phyloP scores from a whole-genome alignment of 2,329 filamentous ascomycete genomes.

The Xylaria sp. region DNA sequence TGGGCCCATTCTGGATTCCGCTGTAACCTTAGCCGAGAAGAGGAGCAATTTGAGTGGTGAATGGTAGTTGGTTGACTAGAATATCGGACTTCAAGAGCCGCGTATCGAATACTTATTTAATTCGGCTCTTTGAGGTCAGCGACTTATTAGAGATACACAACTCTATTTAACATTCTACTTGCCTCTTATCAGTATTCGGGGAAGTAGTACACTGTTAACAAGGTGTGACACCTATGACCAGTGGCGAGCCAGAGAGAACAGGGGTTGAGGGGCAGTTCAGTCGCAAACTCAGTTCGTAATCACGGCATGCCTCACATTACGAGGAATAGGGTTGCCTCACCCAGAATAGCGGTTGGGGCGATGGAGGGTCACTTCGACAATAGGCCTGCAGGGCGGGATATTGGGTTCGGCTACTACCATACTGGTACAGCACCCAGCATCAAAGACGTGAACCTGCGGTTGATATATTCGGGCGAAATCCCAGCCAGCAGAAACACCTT shows the following conservation, averaged over 20 bases:
- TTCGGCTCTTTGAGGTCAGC: not conserved
- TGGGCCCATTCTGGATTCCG: slow-evolving; percentile 1
- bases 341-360: slow-evolving; percentile 19
- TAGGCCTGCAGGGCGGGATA: slow-evolving; percentile 7
- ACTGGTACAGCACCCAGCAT: not conserved
- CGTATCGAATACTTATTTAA: not conserved
- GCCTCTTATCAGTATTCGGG: too few relatives aligned
- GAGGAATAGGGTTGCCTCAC: slow-evolving; percentile 11
- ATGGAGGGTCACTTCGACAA: slow-evolving; percentile 18
- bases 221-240: not conserved
- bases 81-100: not conserved
- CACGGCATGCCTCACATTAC: not conserved
- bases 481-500: not conserved
- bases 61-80: not conserved
- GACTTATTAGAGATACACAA: not conserved
- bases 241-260: not conserved
- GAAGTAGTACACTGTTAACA: not conserved
- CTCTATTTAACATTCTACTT: not conserved
- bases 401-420: slow-evolving; percentile 2
- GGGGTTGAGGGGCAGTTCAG: not conserved
- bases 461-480: not conserved
- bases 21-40: slow-evolving; percentile 4
- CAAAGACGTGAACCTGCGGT: not conserved
- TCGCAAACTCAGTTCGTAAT: not conserved
- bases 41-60: not conserved